phyloP scores from a whole-genome alignment of 2,329 filamentous ascomycete species.

The Chaetomiaceae sp. region DNA sequence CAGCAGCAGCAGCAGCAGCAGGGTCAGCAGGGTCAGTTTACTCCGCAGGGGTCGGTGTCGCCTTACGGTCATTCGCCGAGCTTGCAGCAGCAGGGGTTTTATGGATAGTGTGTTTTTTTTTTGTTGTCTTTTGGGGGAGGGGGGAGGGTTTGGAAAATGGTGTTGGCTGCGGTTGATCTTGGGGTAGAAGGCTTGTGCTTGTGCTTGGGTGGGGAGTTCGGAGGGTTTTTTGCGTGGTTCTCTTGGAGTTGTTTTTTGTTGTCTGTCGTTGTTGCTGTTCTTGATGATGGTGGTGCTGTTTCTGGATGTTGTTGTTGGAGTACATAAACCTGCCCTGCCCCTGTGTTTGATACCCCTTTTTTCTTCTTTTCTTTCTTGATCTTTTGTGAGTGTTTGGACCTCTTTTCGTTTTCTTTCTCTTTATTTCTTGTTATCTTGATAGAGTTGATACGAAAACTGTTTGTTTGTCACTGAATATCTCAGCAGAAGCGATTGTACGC shows the following conservation, averaged over 20 bases:
- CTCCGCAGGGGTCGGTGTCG: conserved; percentile 39
- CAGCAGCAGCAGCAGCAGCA: conserved; percentile 2
- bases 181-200: no score
- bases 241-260: conserved; percentile 6
- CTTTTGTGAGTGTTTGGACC: background rate
- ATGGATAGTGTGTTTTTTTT: no score
- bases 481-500: no score
- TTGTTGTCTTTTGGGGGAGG: no score
- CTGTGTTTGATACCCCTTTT: background rate
- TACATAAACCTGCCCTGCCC: no score
- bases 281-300: background rate
- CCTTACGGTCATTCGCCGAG: conserved; percentile 41
- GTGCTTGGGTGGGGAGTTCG: no score
- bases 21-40: conserved; percentile 33
- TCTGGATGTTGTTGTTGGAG: background rate
- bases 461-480: no score
- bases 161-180: background rate
- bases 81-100: conserved; percentile 35
- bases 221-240: no score
- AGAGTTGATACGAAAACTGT: no score
- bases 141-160: conserved; percentile 4
- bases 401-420: background rate
- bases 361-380: background rate
- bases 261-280: background rate
- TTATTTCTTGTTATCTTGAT: background rate